Conservation (phyloP, 2,329 filamentous ascomycete species). For the Tolypocladium tropicale region DNA sequence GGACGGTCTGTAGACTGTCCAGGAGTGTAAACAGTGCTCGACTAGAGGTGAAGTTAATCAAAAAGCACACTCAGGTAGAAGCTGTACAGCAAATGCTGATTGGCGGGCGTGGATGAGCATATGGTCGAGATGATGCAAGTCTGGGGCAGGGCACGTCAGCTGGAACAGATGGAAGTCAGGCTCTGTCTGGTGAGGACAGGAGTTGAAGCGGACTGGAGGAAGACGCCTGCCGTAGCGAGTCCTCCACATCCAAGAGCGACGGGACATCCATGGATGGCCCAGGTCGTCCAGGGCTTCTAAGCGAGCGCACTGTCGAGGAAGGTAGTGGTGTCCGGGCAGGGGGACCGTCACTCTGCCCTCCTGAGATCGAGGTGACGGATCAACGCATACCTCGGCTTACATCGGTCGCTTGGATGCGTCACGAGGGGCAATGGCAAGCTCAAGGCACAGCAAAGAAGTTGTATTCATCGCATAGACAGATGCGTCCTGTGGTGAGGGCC, state of each 20-base stretch:
- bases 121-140: neutral
- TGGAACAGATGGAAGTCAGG: neutral
- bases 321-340: neutral
- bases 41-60: constrained; percentile 2
- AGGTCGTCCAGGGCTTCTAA: neutral
- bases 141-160: neutral
- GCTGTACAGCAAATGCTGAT: neutral
- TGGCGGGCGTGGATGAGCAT: neutral
- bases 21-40: constrained; percentile 1
- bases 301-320: neutral
- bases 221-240: too few species aligned
- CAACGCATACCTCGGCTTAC: too few species aligned
- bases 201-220: neutral
- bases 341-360: too few species aligned
- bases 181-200: neutral
- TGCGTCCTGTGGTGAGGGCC: constrained; percentile 3
- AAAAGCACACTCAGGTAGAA: neutral
- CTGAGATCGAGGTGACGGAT: neutral
- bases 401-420: neutral
- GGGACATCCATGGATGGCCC: too few species aligned
- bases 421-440: neutral
- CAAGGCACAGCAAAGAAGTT: neutral
- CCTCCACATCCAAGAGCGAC: too few species aligned
- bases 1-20: neutral
- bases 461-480: constrained; percentile 7